Evolutionary conservation across 192 early-diverging fungal genomes (phyloP), one percentile per base, ranked within the genome.

Genomic region (Glomus cerebriforme): DNA sequence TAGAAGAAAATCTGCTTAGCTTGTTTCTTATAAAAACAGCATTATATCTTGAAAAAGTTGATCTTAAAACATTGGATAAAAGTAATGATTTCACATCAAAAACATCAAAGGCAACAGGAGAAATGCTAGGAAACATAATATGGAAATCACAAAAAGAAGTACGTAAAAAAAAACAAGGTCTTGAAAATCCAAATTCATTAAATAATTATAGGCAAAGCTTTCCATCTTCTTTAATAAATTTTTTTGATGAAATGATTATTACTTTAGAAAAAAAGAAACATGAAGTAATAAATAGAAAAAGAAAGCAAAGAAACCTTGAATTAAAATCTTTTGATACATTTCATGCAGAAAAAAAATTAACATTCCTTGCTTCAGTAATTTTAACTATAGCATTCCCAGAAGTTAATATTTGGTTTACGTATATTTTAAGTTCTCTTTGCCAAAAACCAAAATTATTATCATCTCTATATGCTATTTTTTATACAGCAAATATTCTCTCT

Each of bases 161-260:
- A 15, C 45, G 2, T 1, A 10, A 47, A 47, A 47, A 26, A 75
- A 62, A 60, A 34, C 32, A 60, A 75, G 29, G 58, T 12, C 29
- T 62, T 75, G 58, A 75, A 75, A 75, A 58, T 19, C 73, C 73
- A 35, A 17, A 62, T 24, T 60, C 32, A 35, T 45, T 75, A 2
- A 29, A 59, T 7, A 0, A 62, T 22, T 75, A 75, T 75, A 10
- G 39, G 3, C 10, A n/a, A 27, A 34, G 15, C 49, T 72, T 72
- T 72, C 24, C 43, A 49, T 2, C 13, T 45, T 13, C 9, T 60
- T 22, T 75, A 59, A 3, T n/a, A 34, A 35, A 19, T n/a, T 60
- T 75, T 75, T 75, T 75, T 59, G 39, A 75, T 62, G n/a, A 15
- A 13, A 27, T 75, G n/a, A 75, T 75, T 43, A 75, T 34, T 60